Evolutionary conservation across 805 yeast species (phyloP).

Genomic region (Cyberlindnera samutprakarnensis): DNA sequence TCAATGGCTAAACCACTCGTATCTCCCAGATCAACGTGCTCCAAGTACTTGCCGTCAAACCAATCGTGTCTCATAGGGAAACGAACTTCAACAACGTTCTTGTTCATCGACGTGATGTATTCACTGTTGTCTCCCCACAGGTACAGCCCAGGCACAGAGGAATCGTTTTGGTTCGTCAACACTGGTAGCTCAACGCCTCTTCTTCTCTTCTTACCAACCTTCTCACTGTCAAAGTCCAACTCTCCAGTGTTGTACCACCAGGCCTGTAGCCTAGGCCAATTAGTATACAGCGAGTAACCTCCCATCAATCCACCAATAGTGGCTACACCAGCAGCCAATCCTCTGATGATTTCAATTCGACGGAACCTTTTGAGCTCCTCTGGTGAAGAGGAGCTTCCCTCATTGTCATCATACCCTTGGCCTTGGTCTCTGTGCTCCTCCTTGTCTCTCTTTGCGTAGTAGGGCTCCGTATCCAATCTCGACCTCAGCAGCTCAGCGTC

Average conservation of each 20-base stretch:
- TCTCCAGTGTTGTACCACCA: conserved; percentile 25
- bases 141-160: conserved; percentile 50
- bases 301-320: conserved; percentile 14
- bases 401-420: conserved; percentile 1
- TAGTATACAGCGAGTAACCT: conserved; percentile 5
- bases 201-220: conserved; percentile 13
- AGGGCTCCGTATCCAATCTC: conserved; percentile 19
- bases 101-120: conserved; percentile 25
- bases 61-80: conserved; percentile 53
- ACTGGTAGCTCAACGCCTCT: conserved; percentile 22
- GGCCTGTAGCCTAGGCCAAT: conserved; percentile 24
- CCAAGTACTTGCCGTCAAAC: conserved; percentile 55
- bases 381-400: conserved; percentile 9
- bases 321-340: conserved; percentile 11
- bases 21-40: conserved; percentile 47
- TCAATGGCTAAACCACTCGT: conserved; percentile 46
- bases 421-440: conserved; percentile 3
- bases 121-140: conserved; percentile 52
- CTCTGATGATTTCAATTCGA: conserved; percentile 14
- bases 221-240: conserved; percentile 16
- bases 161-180: conserved; percentile 28
- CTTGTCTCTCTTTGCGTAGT: conserved; percentile 21
- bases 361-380: conserved; percentile 14
- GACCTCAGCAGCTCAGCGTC: conserved; percentile 26
- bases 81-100: conserved; percentile 27